Conservation (phyloP, 352 stramenopile species). For the Phytophthora syringae region DNA sequence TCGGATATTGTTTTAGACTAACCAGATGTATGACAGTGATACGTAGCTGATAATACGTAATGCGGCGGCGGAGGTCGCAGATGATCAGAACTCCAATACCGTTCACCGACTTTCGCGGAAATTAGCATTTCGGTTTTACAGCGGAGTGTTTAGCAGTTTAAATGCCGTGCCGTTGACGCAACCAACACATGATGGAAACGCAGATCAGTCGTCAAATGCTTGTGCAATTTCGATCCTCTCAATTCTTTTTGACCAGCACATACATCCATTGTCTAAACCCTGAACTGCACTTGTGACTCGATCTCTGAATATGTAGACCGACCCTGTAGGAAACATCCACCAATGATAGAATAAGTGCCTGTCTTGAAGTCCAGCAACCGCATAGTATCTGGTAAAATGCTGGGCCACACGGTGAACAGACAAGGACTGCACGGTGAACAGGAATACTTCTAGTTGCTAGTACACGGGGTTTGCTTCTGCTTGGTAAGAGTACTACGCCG, state of each 20-base stretch:
- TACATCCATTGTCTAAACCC: neutral
- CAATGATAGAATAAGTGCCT: neutral
- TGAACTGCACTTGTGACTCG: neutral
- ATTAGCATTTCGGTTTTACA: conserved; percentile 2
- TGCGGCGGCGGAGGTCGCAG: neutral
- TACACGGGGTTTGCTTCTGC: neutral
- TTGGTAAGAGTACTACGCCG: neutral
- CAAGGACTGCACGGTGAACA: neutral
- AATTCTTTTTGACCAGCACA: neutral
- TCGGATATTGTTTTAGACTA: neutral
- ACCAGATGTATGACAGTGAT: no score
- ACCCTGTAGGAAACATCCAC: neutral
- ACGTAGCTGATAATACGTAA: no score
- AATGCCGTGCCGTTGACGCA: conserved; percentile 2
- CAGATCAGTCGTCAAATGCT: neutral
- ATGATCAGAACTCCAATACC: conserved; percentile 2
- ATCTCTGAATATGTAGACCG: conserved; percentile 8
- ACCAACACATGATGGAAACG: neutral
- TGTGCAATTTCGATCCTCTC: neutral
- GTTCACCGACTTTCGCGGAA: conserved; percentile 5
- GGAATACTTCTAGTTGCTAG: neutral
- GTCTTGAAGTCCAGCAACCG: neutral
- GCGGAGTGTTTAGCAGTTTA: neutral
- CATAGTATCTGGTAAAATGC: neutral
- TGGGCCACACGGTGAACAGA: neutral